These are phyloP conservation scores for Casaregolazyma lundiana DNA, from an alignment of 1,139 yeast species.

Conservation along the genomic window DNA sequence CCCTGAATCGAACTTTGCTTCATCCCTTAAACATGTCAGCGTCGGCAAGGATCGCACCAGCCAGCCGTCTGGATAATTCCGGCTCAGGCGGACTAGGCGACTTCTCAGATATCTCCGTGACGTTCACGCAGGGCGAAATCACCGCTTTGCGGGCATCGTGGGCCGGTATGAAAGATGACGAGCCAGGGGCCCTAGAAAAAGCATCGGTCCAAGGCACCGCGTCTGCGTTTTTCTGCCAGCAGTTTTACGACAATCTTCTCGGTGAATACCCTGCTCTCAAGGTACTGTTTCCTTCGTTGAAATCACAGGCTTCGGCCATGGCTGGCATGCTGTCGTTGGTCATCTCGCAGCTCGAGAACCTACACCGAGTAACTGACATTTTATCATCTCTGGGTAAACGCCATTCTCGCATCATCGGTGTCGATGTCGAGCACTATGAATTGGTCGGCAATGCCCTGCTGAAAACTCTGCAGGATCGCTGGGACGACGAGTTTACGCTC, in stretches of 20 bases:
- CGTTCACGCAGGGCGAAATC: constrained; percentile 23
- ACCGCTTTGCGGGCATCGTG: constrained; percentile 22
- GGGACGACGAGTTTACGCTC: constrained; percentile 44
- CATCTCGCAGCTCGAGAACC: constrained; percentile 43
- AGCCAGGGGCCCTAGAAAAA: constrained; percentile 24
- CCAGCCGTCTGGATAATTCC: not conserved
- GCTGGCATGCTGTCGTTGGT: constrained; percentile 75
- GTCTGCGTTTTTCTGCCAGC: constrained; percentile 39
- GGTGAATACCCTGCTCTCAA: constrained; percentile 52
- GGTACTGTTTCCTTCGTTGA: constrained; percentile 56
- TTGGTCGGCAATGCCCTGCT: constrained; percentile 76
- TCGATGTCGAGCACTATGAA: constrained; percentile 68
- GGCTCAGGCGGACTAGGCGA: constrained; percentile 10
- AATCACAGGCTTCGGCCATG: constrained; percentile 71
- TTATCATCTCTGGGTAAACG: constrained; percentile 64
- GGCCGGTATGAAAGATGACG: constrained; percentile 27
- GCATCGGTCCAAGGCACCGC: constrained; percentile 28
- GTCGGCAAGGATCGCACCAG: too few relatives aligned
- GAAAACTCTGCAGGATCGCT: constrained; percentile 69
- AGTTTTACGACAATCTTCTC: constrained; percentile 56
- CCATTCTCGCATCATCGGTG: constrained; percentile 70
- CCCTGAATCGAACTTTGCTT: too few relatives aligned
- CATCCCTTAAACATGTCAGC: too few relatives aligned
- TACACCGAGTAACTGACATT: constrained; percentile 51
- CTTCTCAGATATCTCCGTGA: constrained; percentile 23